Evolutionary conservation across 257 asterid genomes (phyloP).

Genomic region (Lithospermum erythrorhizon): DNA sequence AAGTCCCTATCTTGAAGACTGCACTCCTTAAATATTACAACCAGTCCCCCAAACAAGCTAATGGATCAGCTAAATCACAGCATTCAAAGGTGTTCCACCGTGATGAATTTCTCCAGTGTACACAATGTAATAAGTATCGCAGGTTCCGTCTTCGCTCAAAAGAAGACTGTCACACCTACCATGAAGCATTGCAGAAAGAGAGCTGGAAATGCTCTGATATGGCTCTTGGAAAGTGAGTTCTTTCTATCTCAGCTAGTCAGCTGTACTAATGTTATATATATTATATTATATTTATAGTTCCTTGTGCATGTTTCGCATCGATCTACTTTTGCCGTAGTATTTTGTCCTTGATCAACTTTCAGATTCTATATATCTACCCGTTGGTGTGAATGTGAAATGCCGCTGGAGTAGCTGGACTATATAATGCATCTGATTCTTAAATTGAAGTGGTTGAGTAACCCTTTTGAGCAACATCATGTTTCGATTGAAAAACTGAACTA

Average conservation of each 20-base stretch:
- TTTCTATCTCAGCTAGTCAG: background rate
- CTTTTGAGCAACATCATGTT: too few relatives aligned
- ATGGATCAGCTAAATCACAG: conserved; percentile 26
- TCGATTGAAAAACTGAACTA: too few relatives aligned
- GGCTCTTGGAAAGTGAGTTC: conserved; percentile 40
- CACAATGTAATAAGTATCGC: conserved; percentile 31
- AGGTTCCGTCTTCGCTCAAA: conserved; percentile 41
- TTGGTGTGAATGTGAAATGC: too few relatives aligned
- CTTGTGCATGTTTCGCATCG: too few relatives aligned
- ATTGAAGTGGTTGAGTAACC: too few relatives aligned
- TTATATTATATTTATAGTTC: too few relatives aligned
- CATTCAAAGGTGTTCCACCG: conserved; percentile 29
- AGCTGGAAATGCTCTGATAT: conserved; percentile 41
- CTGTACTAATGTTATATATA: too few relatives aligned
- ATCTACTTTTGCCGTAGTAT: too few relatives aligned
- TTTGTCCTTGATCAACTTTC: too few relatives aligned
- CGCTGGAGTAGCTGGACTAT: too few relatives aligned
- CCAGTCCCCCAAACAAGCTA: conserved; percentile 30
- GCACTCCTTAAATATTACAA: conserved; percentile 40
- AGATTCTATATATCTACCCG: too few relatives aligned
- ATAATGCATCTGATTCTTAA: too few relatives aligned
- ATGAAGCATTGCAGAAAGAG: conserved; percentile 31
- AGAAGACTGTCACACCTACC: conserved; percentile 42
- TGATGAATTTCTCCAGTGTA: conserved; percentile 39
- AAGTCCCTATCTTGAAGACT: conserved; percentile 42